Conservation (phyloP, 2,329 filamentous ascomycete species). For the Akanthomyces dipterigenus region DNA sequence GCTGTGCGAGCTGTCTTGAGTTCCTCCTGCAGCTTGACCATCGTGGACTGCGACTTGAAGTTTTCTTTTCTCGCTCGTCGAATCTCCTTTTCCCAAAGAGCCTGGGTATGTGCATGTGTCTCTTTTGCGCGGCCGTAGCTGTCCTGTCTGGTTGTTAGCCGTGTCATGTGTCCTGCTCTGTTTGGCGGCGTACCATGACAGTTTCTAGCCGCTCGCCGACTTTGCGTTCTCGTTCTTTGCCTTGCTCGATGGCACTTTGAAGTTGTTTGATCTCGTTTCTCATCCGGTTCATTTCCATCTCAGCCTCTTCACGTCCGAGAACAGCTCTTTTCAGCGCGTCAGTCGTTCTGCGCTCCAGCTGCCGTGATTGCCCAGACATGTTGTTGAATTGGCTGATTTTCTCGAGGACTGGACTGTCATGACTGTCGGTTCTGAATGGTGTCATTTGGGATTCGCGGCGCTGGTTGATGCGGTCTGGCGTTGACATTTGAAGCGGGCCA, state of each 20-base stretch:
- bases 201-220: conserved; percentile 61
- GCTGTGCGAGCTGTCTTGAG: conserved; percentile 54
- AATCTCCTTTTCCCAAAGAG: conserved; percentile 69
- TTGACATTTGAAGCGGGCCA: conserved; percentile 50
- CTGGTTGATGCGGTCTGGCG: conserved; percentile 58
- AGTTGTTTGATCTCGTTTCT: conserved; percentile 53
- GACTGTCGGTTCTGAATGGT: conserved; percentile 31
- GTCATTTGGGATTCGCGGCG: conserved; percentile 31
- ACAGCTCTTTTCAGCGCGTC: conserved; percentile 61
- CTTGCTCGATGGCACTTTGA: conserved; percentile 55
- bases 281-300: conserved; percentile 57
- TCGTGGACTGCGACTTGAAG: conserved; percentile 64
- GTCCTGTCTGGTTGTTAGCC: conserved; percentile 42
- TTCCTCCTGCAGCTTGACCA: conserved; percentile 68
- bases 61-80: conserved; percentile 63
- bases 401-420: conserved; percentile 57
- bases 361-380: conserved; percentile 53
- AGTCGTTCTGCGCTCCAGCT: conserved; percentile 56
- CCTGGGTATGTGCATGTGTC: conserved; percentile 58
- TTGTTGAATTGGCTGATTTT: conserved; percentile 69
- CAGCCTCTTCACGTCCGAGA: conserved; percentile 64
- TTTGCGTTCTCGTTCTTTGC: conserved; percentile 57
- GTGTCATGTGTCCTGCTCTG: neutral
- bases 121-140: conserved; percentile 65
- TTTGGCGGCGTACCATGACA: conserved; percentile 53